Percentiles rank a stretch among this genome's conserved stretches.
These are phyloP conservation scores for Termitomyces sp. DNA, from an alignment of 768 basidiomycete species.

Conservation along the genomic window DNA sequence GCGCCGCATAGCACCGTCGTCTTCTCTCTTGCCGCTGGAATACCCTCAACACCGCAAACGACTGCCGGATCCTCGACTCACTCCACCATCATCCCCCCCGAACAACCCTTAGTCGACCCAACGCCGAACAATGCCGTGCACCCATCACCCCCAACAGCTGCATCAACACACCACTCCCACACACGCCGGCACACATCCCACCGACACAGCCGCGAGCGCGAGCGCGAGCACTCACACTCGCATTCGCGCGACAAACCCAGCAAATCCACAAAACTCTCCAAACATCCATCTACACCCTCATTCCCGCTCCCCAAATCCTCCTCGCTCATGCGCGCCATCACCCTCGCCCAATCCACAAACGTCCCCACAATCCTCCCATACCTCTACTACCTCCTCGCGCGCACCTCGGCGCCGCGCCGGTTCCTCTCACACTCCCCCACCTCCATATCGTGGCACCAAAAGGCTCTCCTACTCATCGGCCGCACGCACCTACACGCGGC, in stretches of 20 bases:
- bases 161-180: neutral
- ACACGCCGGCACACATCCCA: neutral
- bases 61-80: neutral
- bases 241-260: neutral
- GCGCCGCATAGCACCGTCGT: neutral
- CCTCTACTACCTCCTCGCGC: conserved; percentile 45
- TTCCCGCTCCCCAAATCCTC: conserved; percentile 17
- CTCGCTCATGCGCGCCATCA: conserved; percentile 38
- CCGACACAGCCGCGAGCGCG: neutral
- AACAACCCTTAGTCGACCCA: neutral
- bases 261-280: neutral
- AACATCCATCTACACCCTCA: neutral
- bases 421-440: conserved; percentile 29
- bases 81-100: no score
- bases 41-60: neutral
- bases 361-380: conserved; percentile 40
- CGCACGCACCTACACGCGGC: conserved; percentile 36
- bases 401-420: conserved; percentile 27
- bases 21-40: neutral
- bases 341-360: conserved; percentile 35
- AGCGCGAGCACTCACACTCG: neutral
- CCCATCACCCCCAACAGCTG: neutral
- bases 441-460: conserved; percentile 41
- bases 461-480: conserved; percentile 32
- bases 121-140: neutral